phyloP scores from a whole-genome alignment of 2,329 filamentous ascomycete genomes.

The Talaromyces islandicus region DNA sequence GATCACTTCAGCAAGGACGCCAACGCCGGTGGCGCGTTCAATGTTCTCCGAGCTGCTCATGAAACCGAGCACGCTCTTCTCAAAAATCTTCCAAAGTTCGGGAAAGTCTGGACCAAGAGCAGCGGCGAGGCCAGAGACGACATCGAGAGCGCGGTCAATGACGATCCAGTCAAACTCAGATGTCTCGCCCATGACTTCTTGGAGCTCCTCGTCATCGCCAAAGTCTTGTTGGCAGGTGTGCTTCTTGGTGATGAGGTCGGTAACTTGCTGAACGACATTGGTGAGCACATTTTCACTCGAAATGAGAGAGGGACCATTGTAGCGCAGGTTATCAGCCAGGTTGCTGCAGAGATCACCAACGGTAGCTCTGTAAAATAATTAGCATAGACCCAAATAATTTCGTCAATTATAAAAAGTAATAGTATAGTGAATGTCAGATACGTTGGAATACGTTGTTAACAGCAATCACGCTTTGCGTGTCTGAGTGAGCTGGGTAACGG shows the following conservation, averaged over 20 bases:
- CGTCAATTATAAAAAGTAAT: slow-evolving; percentile 14
- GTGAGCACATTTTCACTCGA: slow-evolving; percentile 66
- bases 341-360: slow-evolving; percentile 95
- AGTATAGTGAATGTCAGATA: slow-evolving; percentile 29
- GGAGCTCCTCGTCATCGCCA: slow-evolving; percentile 70
- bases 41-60: slow-evolving; percentile 78
- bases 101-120: slow-evolving; percentile 75
- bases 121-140: slow-evolving; percentile 74
- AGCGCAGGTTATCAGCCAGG: slow-evolving; percentile 81
- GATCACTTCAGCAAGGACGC: slow-evolving; percentile 85
- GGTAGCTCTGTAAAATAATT: slow-evolving; percentile 56
- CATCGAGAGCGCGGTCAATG: slow-evolving; percentile 88
- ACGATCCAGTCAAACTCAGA: slow-evolving; percentile 98
- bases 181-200: slow-evolving; percentile 66
- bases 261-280: slow-evolving; percentile 68
- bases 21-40: slow-evolving; percentile 84
- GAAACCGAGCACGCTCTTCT: slow-evolving; percentile 85
- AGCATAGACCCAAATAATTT: neutral
- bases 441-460: slow-evolving; percentile 64
- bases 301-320: slow-evolving; percentile 81
- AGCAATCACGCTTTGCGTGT: slow-evolving; percentile 81
- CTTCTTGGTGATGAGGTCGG: slow-evolving; percentile 76
- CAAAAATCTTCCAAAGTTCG: slow-evolving; percentile 92
- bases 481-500: slow-evolving; percentile 99
- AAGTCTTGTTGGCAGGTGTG: slow-evolving; percentile 92